Evolutionary conservation across 805 yeast species (phyloP).

Genomic region (Ascoidea rubescens): DNA sequence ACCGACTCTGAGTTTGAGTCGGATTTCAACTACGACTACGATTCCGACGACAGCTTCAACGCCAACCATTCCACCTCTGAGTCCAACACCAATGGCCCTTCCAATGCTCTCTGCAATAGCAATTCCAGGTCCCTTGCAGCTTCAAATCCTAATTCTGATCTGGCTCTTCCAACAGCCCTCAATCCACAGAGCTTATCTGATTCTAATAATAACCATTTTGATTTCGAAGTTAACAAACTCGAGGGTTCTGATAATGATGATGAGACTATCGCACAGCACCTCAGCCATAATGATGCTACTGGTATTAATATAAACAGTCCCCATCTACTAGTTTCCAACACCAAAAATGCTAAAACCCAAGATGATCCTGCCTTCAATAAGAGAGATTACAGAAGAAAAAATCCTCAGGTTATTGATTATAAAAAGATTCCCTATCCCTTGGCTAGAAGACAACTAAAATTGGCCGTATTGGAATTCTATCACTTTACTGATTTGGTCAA

Average conservation of each 20-base stretch:
- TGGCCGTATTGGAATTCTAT: constrained; percentile 60
- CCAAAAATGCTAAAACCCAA: constrained; percentile 4
- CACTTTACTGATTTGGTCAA: constrained; percentile 56
- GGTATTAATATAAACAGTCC: no score
- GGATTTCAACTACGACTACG: no score
- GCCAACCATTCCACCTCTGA: no score
- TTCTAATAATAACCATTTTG: constrained; percentile 4
- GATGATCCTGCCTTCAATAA: constrained; percentile 20
- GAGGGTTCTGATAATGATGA: not conserved
- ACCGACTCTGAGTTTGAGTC: no score
- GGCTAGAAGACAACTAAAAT: constrained; percentile 55
- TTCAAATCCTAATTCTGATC: not conserved
- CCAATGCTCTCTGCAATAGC: no score
- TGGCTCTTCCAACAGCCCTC: no score
- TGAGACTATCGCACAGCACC: not conserved
- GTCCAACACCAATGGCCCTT: no score
- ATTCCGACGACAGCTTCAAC: not conserved
- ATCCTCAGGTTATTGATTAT: constrained; percentile 12
- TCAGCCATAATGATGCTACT: not conserved
- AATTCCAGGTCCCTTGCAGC: no score
- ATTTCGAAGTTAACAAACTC: constrained; percentile 4
- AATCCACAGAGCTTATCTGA: not conserved
- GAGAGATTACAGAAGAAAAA: constrained; percentile 32
- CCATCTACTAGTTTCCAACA: not conserved
- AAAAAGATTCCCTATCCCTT: constrained; percentile 25